phyloP scores from a whole-genome alignment of 208 protist genomes.

The Crithidia acanthocephali region DNA sequence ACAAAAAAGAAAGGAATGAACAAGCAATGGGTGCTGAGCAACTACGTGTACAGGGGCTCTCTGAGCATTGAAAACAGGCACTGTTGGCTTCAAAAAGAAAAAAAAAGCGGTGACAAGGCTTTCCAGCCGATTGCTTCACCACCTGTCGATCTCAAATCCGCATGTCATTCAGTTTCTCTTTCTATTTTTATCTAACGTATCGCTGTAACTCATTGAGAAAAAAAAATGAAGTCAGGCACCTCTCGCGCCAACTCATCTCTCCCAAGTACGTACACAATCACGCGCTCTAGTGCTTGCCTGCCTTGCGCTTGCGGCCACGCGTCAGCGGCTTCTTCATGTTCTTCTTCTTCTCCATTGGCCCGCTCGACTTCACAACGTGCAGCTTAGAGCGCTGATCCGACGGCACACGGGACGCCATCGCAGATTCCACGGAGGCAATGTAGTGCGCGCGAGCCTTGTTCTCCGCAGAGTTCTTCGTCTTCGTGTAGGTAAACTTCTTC shows the following conservation, averaged over 20 bases:
- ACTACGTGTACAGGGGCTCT: too few species aligned
- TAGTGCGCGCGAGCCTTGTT: conserved; percentile 80
- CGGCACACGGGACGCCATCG: conserved; percentile 87
- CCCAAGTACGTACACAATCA: too few species aligned
- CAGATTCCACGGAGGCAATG: conserved; percentile 78
- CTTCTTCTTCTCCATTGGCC: conserved; percentile 60
- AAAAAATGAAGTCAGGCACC: too few species aligned
- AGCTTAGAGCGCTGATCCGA: conserved; percentile 91
- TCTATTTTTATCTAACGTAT: neutral
- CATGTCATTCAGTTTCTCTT: too few species aligned
- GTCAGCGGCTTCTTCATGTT: conserved; percentile 90
- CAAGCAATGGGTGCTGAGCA: too few species aligned
- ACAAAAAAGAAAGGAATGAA: conserved; percentile 11
- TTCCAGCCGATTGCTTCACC: too few species aligned
- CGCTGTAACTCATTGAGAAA: too few species aligned
- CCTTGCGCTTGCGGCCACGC: conserved; percentile 71
- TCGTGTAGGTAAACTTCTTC: conserved; percentile 79
- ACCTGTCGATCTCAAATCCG: too few species aligned
- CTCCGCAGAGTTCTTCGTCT: conserved; percentile 60
- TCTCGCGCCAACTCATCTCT: too few species aligned
- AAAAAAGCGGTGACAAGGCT: neutral
- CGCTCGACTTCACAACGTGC: conserved; percentile 67
- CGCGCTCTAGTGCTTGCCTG: conserved; percentile 14
- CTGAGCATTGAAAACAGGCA: too few species aligned
- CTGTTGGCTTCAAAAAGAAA: neutral